These are phyloP conservation scores for Chlorokybus atmophyticus DNA, from an alignment of 139 green algal species.

Conservation along the genomic window DNA sequence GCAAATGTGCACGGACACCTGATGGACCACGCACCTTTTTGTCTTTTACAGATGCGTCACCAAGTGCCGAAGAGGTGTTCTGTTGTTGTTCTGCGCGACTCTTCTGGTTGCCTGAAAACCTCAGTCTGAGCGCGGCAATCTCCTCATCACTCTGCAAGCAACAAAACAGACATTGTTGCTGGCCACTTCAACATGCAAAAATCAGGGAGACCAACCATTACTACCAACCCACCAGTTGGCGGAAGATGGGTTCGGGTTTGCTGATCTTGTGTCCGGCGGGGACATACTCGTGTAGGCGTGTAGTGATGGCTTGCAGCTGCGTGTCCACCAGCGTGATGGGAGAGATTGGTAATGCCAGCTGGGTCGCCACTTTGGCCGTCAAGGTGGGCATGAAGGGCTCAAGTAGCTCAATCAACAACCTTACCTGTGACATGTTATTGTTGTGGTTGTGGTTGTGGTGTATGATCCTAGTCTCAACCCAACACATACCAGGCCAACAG, in stretches of 20 bases:
- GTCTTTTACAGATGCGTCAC: no score
- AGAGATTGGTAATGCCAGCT: neutral
- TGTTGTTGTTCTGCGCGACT: no score
- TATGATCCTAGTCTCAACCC: no score
- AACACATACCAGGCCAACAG: slow-evolving; percentile 65
- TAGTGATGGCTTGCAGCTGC: slow-evolving; percentile 21
- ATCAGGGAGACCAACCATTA: neutral
- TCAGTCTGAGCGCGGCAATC: slow-evolving; percentile 7
- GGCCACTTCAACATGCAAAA: neutral
- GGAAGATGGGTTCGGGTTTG: slow-evolving; percentile 44
- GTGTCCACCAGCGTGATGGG: neutral
- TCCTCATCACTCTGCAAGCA: slow-evolving; percentile 12
- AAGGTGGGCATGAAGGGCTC: slow-evolving; percentile 83
- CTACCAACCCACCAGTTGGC: slow-evolving; percentile 13
- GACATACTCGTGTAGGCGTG: slow-evolving; percentile 45
- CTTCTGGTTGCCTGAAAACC: slow-evolving; percentile 23
- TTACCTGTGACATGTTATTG: no score
- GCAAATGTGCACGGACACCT: no score
- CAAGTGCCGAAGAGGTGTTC: no score
- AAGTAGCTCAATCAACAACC: slow-evolving; percentile 66
- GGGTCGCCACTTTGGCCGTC: slow-evolving; percentile 28
- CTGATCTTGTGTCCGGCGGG: slow-evolving; percentile 53
- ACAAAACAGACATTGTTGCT: neutral
- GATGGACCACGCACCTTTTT: no score
- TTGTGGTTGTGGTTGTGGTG: no score